A percentile compares a stretch with the other conserved stretches of the same genome.
Conservation (phyloP, 805 yeast species). For the Hanseniaspora vineae region DNA sequence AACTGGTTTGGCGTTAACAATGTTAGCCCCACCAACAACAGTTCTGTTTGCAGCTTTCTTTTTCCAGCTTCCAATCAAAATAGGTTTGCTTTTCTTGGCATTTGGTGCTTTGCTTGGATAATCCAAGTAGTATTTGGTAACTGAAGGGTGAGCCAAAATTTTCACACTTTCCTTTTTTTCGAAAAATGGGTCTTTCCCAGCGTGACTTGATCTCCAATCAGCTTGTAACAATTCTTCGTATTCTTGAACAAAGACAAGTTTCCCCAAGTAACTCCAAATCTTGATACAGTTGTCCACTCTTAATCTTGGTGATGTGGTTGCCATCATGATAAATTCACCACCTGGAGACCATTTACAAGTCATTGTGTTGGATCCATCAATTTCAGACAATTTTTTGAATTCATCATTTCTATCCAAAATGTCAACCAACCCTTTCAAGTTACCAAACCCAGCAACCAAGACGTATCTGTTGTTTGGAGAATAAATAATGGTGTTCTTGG, state of each 20-base stretch:
- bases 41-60: constrained; percentile 56
- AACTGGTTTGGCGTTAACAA: constrained; percentile 16
- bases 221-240: constrained; percentile 70
- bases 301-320: constrained; percentile 92
- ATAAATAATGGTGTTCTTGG: constrained; percentile 80
- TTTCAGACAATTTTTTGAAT: constrained; percentile 63
- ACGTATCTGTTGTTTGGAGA: constrained; percentile 91
- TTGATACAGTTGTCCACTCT: constrained; percentile 93
- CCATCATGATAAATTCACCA: constrained; percentile 84
- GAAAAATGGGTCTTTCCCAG: constrained; percentile 38
- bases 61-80: constrained; percentile 5
- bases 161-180: constrained; percentile 35
- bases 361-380: constrained; percentile 91
- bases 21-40: constrained; percentile 19
- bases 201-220: constrained; percentile 56
- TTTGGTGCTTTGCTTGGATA: constrained; percentile 16
- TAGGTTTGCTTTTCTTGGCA: constrained; percentile 2
- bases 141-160: constrained; percentile 50
- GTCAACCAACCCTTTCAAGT: constrained; percentile 92
- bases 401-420: constrained; percentile 84
- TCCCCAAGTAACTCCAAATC: constrained; percentile 86
- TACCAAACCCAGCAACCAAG: constrained; percentile 94
- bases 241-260: constrained; percentile 63
- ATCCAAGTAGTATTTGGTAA: constrained; percentile 36
- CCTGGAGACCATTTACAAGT: constrained; percentile 97